These are phyloP conservation scores for Durusdinium trenchii DNA, from an alignment of 73 alveolate species.

Conservation along the genomic window DNA sequence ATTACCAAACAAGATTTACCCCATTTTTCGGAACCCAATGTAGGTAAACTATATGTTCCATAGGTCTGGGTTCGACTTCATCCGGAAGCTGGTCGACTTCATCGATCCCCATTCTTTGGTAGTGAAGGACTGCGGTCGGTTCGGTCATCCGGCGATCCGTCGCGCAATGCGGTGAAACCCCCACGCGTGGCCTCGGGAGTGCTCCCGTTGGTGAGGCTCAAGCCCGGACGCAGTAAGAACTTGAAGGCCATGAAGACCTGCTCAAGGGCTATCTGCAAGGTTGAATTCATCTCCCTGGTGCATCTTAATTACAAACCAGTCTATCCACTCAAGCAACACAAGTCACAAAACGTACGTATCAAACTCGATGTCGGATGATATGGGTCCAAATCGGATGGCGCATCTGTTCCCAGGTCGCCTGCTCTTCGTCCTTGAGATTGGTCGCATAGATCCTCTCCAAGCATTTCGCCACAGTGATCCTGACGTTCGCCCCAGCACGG, in stretches of 20 bases:
- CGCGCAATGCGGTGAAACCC: too few relatives aligned
- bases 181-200: conserved; percentile 43
- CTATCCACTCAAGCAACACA: background rate
- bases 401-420: background rate
- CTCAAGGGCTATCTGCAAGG: background rate
- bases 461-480: conserved; percentile 78
- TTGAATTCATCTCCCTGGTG: background rate
- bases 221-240: conserved; percentile 54
- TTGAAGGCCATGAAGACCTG: conserved; percentile 51
- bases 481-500: too few relatives aligned
- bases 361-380: too few relatives aligned
- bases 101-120: too few relatives aligned
- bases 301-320: background rate
- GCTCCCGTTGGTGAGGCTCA: conserved; percentile 74
- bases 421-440: conserved; percentile 47
- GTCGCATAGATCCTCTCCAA: conserved; percentile 68
- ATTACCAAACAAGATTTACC: too few relatives aligned
- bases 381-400: too few relatives aligned
- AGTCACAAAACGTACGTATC: background rate
- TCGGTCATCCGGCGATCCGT: too few relatives aligned
- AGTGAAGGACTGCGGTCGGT: too few relatives aligned
- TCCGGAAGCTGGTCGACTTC: too few relatives aligned
- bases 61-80: too few relatives aligned
- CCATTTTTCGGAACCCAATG: too few relatives aligned
- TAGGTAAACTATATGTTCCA: too few relatives aligned